Evolutionary conservation across 495 filamentous ascomycete species (phyloP), one percentile per base, ranked within the genome.

Genomic region (Podospora fimiseda): DNA sequence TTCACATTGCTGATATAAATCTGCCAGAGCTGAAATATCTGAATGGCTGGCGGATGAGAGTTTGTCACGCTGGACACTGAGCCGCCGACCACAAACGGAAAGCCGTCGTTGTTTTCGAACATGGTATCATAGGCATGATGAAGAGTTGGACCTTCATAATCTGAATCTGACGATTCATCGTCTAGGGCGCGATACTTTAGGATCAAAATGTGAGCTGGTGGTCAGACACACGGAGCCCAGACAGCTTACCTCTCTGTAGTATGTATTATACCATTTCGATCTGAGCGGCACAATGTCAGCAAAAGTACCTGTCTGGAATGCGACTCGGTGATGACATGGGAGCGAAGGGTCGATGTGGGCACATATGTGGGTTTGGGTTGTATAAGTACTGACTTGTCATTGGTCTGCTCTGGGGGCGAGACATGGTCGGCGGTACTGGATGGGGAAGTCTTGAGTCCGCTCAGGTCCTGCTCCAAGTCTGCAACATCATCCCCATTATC

Each of bases 21-120:
- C 59, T 89, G 83, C 86, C 86, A 89, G 16, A 90, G 63, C 56
- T 82, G 78, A 57, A 89, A 83, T 18, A 89, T 83, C 51, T 89
- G 85, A 48, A 88, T 74, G 6, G 81, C 67, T 3, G 66, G 64
- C 1, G 87, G 87, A 68, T 92, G 87, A n/a, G 82, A 62, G 40
- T 62, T 60, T 5, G 73, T 73, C 43, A 78, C 76, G 60, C 59
- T 79, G 62, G 63, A 68, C 57, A 60, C 61, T 50, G 60, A 63
- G 21, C 64, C 74, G 43, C 78, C 81, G 21, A 81, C 74, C 36
- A 76, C 67, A 60, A 86, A 85, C 16, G 82, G 74, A 56, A 82
- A 86, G 48, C 76, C 74, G 59, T 80, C 73, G 44, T 66, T 63
- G 51, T 74, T 73, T 13, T 70, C 69, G 46, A 75, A 79, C 71